Base-by-base conservation (phyloP, 2,329 filamentous ascomycete genomes). In the Coleophoma crateriformis region DNA sequence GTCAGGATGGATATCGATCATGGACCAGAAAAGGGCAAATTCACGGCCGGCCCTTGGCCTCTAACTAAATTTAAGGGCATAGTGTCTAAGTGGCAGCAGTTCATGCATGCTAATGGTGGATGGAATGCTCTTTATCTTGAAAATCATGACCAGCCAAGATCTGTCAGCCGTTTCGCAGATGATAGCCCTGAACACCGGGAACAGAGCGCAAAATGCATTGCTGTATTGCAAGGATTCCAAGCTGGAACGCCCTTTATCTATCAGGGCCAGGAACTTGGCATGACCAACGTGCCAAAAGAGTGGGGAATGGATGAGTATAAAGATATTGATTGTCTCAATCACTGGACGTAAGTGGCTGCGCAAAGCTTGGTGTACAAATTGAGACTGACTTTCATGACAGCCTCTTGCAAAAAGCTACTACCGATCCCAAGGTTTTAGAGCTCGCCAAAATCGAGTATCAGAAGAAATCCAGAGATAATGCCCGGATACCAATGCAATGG, bases 401-500 rank as follows among this genome's bases (percentile, higher is more conserved):
- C 15, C 57, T 70, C 3, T 47, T 67, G 2, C 62, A 64, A 19
- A 49, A 57, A 10, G 53, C 55, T 51, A 64, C 65, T 5, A 61
- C 67, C 17, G 67, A 73, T 43, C 67, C 64, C 47, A 63, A 69
- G 46, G 67, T 67, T 33, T 64, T 70, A 33, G 60, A 65, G 8
- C 61, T 65, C 17, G 72, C 60, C 47, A 68, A 64, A 64, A 58
- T 71, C 53, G 71, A 78, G n/a, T 72, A 83, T 59, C 76, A 79
- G 52, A 70, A 74, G 54, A 81, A 82, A 61, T 81, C 77, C 7
- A 65, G 86, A 19, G 87, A 90, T 65, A 87, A 90, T 64, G 81
- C 80, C 7, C 75, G 87, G 42, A 82, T 83, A 0, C 86, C 86
- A 0, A 83, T 90, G 66, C 85, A 88, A 61, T 90, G 87, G 86